These are phyloP conservation scores for Zygosaccharomyces sapae DNA, from an alignment of 1,139 yeast species.

Conservation along the genomic window DNA sequence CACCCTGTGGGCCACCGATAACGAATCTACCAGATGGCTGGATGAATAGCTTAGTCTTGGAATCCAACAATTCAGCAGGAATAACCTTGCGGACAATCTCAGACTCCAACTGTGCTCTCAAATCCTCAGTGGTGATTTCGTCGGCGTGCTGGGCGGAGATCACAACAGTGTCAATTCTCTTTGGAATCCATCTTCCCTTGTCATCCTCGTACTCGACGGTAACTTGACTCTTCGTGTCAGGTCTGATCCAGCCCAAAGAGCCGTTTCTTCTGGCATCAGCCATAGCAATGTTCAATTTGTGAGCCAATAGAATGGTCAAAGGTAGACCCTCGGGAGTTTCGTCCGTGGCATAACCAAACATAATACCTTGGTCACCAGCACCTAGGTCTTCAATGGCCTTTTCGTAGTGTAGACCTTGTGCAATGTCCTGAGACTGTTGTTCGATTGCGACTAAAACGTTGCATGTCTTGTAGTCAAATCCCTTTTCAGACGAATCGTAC, in stretches of 20 bases:
- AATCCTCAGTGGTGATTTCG: constrained; percentile 85
- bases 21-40: constrained; percentile 99
- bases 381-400: constrained; percentile 96
- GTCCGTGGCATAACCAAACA: constrained; percentile 99
- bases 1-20: constrained; percentile 99
- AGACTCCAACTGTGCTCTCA: constrained; percentile 70
- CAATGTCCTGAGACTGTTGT: constrained; percentile 98
- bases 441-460: constrained; percentile 98
- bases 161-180: constrained; percentile 96
- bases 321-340: constrained; percentile 98
- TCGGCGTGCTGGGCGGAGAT: constrained; percentile 98
- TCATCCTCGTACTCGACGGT: constrained; percentile 94
- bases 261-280: constrained; percentile 98
- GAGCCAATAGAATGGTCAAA: constrained; percentile 88
- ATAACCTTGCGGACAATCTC: constrained; percentile 89
- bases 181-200: constrained; percentile 91
- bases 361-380: constrained; percentile 99
- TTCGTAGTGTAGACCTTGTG: constrained; percentile 98
- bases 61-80: constrained; percentile 86
- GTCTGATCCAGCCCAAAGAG: constrained; percentile 92
- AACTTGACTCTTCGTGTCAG: constrained; percentile 99
- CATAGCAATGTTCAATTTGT: constrained; percentile 93
- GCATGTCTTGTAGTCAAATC: constrained; percentile 99
- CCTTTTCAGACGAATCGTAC: constrained; percentile 92
- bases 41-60: constrained; percentile 92